Conservation (phyloP, 169 alveolate genomes). For the Perkinsus chesapeaki region DNA sequence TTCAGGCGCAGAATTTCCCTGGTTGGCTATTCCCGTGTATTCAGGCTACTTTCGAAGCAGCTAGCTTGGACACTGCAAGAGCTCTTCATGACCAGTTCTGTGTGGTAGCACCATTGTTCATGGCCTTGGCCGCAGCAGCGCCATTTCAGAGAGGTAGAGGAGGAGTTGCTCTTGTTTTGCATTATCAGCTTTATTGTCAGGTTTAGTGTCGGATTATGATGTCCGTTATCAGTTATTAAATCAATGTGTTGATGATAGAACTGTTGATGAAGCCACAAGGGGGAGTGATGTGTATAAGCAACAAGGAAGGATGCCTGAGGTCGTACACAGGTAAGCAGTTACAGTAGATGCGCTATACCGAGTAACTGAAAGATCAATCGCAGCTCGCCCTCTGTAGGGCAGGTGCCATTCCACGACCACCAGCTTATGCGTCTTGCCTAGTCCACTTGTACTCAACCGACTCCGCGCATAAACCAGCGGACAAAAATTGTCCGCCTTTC, state of each 20-base stretch:
- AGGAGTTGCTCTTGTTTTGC: neutral
- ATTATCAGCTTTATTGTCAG: neutral
- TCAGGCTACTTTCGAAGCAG: neutral
- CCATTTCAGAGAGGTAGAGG: neutral
- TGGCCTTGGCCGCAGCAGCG: constrained; percentile 1
- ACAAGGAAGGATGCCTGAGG: neutral
- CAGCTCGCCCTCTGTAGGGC: too few relatives aligned
- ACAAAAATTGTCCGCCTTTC: too few relatives aligned
- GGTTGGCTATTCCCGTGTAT: neutral
- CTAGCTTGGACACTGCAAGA: neutral
- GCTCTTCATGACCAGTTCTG: neutral
- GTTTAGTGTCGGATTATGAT: neutral
- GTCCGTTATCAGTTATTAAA: neutral
- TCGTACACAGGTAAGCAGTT: neutral
- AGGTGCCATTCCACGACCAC: neutral
- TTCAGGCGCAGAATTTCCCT: too few relatives aligned
- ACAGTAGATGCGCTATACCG: too few relatives aligned
- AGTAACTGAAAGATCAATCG: too few relatives aligned
- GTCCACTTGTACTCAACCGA: too few relatives aligned
- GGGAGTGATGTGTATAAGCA: neutral
- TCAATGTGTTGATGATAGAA: neutral
- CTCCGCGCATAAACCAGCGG: too few relatives aligned
- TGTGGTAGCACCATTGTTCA: neutral
- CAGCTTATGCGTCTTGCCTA: too few relatives aligned
- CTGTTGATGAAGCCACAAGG: neutral